Percentiles rank a stretch among this genome's conserved stretches.
phyloP scores from a whole-genome alignment of 495 filamentous ascomycete species.

The Copromyces sp. region DNA sequence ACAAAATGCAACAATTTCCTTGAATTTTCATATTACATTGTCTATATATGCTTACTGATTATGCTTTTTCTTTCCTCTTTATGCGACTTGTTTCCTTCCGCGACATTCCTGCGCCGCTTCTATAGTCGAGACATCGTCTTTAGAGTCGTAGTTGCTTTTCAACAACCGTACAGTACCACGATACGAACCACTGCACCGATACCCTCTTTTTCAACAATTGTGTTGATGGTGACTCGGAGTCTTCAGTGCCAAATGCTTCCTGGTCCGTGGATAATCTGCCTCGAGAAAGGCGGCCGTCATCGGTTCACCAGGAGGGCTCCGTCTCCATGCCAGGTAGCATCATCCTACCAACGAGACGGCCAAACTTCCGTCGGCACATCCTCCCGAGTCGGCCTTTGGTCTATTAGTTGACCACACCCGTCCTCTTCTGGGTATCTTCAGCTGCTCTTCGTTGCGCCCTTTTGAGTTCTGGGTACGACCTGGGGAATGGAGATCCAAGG shows the following conservation, averaged over 20 bases:
- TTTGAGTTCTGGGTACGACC: constrained; percentile 29
- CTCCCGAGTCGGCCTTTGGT: neutral
- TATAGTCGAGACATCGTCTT: neutral
- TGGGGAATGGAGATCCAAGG: constrained; percentile 53
- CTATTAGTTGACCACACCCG: neutral
- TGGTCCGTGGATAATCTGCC: neutral
- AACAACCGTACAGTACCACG: neutral
- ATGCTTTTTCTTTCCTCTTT: neutral
- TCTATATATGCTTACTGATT: neutral
- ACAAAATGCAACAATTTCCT: neutral
- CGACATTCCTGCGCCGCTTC: neutral
- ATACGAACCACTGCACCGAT: neutral
- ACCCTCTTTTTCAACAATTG: neutral
- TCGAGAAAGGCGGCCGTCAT: neutral
- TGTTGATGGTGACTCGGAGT: neutral
- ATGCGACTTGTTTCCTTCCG: neutral
- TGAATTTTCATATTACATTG: neutral
- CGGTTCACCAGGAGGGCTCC: neutral
- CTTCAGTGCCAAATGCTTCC: neutral
- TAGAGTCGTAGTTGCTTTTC: neutral
- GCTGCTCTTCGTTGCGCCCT: neutral
- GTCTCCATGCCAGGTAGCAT: neutral
- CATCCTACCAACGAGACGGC: neutral
- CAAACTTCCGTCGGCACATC: neutral
- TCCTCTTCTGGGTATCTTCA: neutral